A percentile compares a stretch with the other conserved stretches of the same genome.
Evolutionary conservation across 371 early-diverging fungal genomes (phyloP).

Genomic region (Lichtheimia hyalospora): DNA sequence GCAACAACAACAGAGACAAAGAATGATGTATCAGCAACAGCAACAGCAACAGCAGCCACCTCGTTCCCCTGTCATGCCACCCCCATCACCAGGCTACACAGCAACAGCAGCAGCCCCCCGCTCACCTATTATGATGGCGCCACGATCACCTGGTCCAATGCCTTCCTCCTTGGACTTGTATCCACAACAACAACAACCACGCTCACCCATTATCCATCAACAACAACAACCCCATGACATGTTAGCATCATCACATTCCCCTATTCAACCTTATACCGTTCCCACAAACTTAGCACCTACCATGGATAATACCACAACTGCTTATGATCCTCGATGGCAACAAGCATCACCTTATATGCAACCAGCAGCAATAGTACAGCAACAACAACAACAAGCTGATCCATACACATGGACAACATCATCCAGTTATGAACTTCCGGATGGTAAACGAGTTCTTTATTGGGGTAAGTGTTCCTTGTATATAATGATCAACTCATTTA

Average conservation of each 20-base stretch:
- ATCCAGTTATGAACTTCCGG: constrained; percentile 18
- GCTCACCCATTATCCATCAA: neutral
- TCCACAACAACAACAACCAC: neutral
- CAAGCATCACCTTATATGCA: neutral
- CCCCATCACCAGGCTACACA: constrained; percentile 4
- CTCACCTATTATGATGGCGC: neutral
- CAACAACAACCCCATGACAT: constrained; percentile 8
- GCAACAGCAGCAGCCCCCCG: neutral
- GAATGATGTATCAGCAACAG: constrained; percentile 4
- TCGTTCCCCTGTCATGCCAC: constrained; percentile 8
- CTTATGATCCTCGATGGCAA: neutral
- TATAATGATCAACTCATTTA: constrained; percentile 2
- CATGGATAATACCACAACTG: too few species aligned
- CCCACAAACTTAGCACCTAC: too few species aligned
- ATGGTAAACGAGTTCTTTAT: constrained; percentile 34
- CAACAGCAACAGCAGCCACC: constrained; percentile 10
- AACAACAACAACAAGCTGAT: neutral
- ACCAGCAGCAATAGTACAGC: neutral
- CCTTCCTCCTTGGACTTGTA: constrained; percentile 12
- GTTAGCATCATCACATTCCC: neutral
- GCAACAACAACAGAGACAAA: too few species aligned
- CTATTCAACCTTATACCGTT: constrained; percentile 4
- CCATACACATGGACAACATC: neutral
- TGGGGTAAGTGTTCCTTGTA: constrained; percentile 32
- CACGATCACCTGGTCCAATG: constrained; percentile 16